Evolutionary conservation across 192 early-diverging fungal species (phyloP).

Genomic region (Paraglomus occultum): DNA sequence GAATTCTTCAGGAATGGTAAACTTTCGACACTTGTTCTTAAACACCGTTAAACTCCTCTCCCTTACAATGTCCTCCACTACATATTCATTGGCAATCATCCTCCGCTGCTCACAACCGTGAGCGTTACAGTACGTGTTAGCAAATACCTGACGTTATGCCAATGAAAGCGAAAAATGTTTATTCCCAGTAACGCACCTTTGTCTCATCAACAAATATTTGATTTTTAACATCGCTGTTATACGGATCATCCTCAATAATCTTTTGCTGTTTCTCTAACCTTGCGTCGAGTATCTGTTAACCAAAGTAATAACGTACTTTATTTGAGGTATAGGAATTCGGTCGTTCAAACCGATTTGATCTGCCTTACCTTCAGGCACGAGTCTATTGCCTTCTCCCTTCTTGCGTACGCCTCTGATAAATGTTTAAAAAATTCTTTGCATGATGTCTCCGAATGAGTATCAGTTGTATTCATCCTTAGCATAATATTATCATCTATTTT

Average conservation of each 20-base stretch:
- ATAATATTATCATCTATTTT: conserved; percentile 82
- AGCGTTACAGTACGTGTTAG: background rate
- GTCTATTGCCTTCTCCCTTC: conserved; percentile 64
- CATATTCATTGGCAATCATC: conserved; percentile 63
- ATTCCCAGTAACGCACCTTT: background rate
- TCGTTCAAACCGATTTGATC: background rate
- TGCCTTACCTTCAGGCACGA: conserved; percentile 63
- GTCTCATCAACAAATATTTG: conserved; percentile 25
- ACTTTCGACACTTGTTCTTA: conserved; percentile 62
- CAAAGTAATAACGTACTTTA: background rate
- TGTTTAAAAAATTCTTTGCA: conserved; percentile 66
- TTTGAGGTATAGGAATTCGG: background rate
- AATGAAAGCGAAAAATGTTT: conserved; percentile 9
- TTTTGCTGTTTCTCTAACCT: conserved; percentile 35
- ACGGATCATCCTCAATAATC: conserved; percentile 12
- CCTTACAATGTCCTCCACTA: conserved; percentile 71
- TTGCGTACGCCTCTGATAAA: conserved; percentile 60
- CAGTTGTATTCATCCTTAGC: conserved; percentile 70
- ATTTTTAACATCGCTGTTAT: conserved; percentile 12
- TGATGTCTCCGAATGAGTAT: conserved; percentile 58
- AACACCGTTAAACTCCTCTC: conserved; percentile 67
- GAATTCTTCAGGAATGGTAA: conserved; percentile 53
- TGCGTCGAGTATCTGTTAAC: conserved; percentile 40
- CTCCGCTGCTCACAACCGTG: conserved; percentile 45
- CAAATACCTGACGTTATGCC: no score